These are phyloP conservation scores for Talaromyces proteolyticus DNA, from an alignment of 495 filamentous ascomycete species.

Conservation along the genomic window DNA sequence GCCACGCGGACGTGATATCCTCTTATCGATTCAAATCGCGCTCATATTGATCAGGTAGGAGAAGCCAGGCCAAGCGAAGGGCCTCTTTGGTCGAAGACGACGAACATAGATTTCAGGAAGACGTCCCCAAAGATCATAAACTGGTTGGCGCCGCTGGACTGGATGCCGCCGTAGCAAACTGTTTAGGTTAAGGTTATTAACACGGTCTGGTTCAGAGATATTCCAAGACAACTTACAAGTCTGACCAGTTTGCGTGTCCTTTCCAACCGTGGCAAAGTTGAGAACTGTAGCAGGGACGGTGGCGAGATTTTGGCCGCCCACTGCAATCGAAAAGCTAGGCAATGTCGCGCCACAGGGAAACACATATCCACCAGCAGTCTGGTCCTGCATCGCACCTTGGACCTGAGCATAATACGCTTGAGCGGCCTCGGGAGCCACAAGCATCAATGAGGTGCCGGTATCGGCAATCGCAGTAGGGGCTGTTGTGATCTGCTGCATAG, in stretches of 20 bases:
- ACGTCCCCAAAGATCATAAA: slow-evolving; percentile 75
- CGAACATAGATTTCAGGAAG: slow-evolving; percentile 75
- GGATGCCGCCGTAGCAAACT: slow-evolving; percentile 59
- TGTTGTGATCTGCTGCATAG: slow-evolving; percentile 19
- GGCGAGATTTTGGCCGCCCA: slow-evolving; percentile 55
- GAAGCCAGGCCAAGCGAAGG: slow-evolving; percentile 35
- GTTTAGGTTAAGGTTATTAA: background rate
- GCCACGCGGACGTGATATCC: background rate
- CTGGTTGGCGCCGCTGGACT: slow-evolving; percentile 49
- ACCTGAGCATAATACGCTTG: slow-evolving; percentile 59
- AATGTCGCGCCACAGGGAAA: slow-evolving; percentile 58
- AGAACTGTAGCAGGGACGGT: slow-evolving; percentile 61
- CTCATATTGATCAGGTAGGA: slow-evolving; percentile 6
- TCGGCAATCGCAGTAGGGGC: slow-evolving; percentile 55
- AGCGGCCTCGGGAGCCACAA: slow-evolving; percentile 58
- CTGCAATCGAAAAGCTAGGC: slow-evolving; percentile 60
- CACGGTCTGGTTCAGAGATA: too few relatives aligned
- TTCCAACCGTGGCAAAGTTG: slow-evolving; percentile 45
- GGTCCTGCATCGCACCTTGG: slow-evolving; percentile 41
- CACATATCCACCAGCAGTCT: slow-evolving; percentile 51
- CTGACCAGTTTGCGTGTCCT: slow-evolving; percentile 26
- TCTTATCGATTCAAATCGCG: background rate
- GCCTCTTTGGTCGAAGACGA: slow-evolving; percentile 62
- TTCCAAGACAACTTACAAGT: slow-evolving; percentile 24
- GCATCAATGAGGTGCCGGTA: slow-evolving; percentile 67